A percentile compares a stretch with the other conserved stretches of the same genome.
Evolutionary conservation across 2,329 filamentous ascomycete genomes (phyloP).

Genomic region (Sporothrix schenckii): DNA sequence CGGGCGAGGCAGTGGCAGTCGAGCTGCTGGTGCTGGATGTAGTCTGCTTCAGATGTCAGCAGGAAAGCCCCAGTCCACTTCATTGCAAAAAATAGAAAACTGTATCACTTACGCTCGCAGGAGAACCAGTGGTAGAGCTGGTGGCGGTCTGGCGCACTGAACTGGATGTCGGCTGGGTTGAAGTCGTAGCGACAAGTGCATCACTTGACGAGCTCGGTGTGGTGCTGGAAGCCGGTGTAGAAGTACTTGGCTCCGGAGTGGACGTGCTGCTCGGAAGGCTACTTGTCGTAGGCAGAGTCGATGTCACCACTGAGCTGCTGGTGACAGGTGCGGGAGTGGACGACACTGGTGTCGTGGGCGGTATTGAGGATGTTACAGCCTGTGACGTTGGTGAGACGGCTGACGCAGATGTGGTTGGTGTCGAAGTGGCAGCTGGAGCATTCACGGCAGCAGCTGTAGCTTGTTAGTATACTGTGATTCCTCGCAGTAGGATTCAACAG

Average conservation of each 20-base stretch:
- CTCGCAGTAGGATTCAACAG: no score
- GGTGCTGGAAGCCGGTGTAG: not conserved
- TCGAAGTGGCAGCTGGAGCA: slow-evolving; percentile 18
- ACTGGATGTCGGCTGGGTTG: slow-evolving; percentile 11
- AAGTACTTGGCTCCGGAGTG: not conserved
- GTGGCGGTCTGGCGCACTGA: not conserved
- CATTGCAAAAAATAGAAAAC: not conserved
- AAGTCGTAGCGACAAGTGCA: not conserved
- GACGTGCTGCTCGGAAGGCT: not conserved
- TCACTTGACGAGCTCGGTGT: not conserved
- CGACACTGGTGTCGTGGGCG: slow-evolving; percentile 18
- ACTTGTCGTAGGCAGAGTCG: slow-evolving; percentile 1
- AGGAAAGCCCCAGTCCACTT: no score
- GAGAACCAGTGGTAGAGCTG: not conserved
- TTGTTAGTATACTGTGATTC: slow-evolving; percentile 9
- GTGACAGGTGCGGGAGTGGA: slow-evolving; percentile 7
- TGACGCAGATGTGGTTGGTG: slow-evolving; percentile 18
- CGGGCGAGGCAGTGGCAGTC: slow-evolving; percentile 13
- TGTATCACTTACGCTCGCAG: slow-evolving; percentile 19
- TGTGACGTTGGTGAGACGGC: not conserved
- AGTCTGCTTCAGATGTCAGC: slow-evolving; percentile 16
- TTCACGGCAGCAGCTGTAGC: slow-evolving; percentile 11
- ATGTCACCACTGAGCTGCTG: not conserved
- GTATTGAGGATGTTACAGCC: not conserved
- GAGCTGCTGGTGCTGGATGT: slow-evolving; percentile 22